Evolutionary conservation across 345 rosid species (phyloP).

Genomic region (Populus nigra): DNA sequence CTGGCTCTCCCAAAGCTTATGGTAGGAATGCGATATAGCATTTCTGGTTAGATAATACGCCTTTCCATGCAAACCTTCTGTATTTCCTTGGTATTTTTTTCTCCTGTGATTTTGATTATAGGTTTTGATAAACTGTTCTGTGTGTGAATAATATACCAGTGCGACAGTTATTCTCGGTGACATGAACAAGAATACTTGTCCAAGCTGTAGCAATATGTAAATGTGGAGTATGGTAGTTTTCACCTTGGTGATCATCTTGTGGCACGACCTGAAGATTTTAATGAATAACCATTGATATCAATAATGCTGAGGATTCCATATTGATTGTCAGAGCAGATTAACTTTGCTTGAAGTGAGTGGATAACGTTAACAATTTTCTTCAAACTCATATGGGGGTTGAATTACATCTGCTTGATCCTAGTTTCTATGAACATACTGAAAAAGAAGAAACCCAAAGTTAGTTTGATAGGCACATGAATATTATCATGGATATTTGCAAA

Average conservation of each 20-base stretch:
- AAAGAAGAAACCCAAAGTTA: background rate
- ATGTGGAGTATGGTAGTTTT: background rate
- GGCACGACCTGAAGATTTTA: background rate
- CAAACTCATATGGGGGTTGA: background rate
- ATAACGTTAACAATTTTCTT: background rate
- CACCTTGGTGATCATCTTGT: background rate
- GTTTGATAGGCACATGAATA: background rate
- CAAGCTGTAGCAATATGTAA: background rate
- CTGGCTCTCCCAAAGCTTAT: background rate
- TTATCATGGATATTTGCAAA: background rate
- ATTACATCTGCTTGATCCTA: background rate
- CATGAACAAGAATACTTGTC: constrained; percentile 4
- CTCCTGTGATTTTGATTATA: background rate
- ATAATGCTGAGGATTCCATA: background rate
- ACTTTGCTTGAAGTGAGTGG: background rate
- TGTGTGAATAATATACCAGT: background rate
- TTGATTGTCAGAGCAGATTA: background rate
- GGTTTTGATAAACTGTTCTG: background rate
- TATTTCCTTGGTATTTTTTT: background rate
- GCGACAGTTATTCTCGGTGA: background rate
- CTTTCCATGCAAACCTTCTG: background rate
- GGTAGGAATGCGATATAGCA: background rate
- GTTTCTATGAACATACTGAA: background rate
- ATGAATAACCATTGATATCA: background rate
- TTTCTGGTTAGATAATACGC: background rate